Base-by-base conservation (phyloP, 2,329 filamentous ascomycete species). In the Hymenoscyphus occultus region DNA sequence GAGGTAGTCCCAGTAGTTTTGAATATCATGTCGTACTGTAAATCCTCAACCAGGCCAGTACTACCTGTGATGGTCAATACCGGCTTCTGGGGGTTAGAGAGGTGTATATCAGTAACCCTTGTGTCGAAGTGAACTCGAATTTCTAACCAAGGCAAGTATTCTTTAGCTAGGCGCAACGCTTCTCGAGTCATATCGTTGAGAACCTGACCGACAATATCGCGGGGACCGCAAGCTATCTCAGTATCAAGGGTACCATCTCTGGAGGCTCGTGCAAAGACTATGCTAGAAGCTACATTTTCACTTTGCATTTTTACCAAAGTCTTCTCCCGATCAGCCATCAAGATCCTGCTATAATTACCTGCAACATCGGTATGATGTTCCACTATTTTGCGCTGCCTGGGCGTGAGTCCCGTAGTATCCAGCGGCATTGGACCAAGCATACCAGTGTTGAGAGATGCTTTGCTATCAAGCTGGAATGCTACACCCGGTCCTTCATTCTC, bases 1-100 rank as follows among this genome's bases (percentile, higher is more conserved):
- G 31, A 60, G 14, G 39, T 60, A 13, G 32, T 60, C 7, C 32
- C 32, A n/a, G 58, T 60, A 19, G 58, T 22, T 42, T 19, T 60
- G 31, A 60, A n/a, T 7, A 60, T 16, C 32, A 60, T 12, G 22
- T 60, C 39, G 22, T 40, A 60, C 39, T 14, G 16, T 39, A 39
- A 31, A n/a, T 35, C 39, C n/a, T 60, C 58, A 19, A 10, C n/a
- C n/a, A 13, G 35, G 14, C 39, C 58, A n/a, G n/a, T 19, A 3
- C 28, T 16, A n/a, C 22, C 16, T 31, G 1, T 14, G 14, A 60
- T 16, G 16, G 32, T 60, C 32, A 60, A 22, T 10, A 60, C 28
- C 13, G 58, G 58, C 22, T 40, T 45, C n/a, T 28, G 12, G 9
- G 16, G 58, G 58, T 60, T 42, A 10, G 13, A 22, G 32, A 60